Evolutionary conservation across 2,329 filamentous ascomycete genomes (phyloP).

Genomic region (Penicillium concentricum): DNA sequence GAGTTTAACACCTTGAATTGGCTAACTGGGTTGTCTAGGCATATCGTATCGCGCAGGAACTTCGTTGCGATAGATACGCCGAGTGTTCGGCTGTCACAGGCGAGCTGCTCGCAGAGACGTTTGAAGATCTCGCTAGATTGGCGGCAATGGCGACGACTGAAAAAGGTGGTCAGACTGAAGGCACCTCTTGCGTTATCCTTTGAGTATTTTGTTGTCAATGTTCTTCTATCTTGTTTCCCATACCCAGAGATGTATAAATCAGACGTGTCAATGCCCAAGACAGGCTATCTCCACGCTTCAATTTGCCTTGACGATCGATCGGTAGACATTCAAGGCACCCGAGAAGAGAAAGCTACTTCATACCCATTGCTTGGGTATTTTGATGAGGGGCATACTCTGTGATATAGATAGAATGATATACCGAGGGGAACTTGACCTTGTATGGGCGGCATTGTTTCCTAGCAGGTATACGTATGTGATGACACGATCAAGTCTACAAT

Average conservation of each 20-base stretch:
- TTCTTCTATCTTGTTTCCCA: conserved; percentile 1
- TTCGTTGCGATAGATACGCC: conserved; percentile 61
- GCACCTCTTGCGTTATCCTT: conserved; percentile 41
- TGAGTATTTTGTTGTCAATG: conserved; percentile 24
- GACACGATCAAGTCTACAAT: not conserved
- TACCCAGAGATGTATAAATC: not conserved
- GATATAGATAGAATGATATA: not conserved
- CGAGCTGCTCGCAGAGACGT: conserved; percentile 58
- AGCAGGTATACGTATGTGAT: not conserved
- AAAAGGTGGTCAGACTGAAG: conserved; percentile 50
- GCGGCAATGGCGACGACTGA: conserved; percentile 59
- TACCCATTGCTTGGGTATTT: not conserved
- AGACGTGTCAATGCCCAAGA: not conserved
- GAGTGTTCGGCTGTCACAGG: conserved; percentile 63
- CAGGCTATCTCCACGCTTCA: no score
- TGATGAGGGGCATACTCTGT: no score
- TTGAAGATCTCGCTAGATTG: conserved; percentile 60
- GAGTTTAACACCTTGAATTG: conserved; percentile 20
- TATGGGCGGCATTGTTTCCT: not conserved
- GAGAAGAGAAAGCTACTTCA: not conserved
- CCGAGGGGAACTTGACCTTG: not conserved
- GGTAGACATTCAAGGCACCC: not conserved
- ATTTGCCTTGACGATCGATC: not conserved
- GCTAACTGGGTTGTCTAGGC: conserved; percentile 37
- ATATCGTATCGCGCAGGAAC: conserved; percentile 59